phyloP scores from a whole-genome alignment of 148 eudicot genomes.

The Rhododendron vialii region DNA sequence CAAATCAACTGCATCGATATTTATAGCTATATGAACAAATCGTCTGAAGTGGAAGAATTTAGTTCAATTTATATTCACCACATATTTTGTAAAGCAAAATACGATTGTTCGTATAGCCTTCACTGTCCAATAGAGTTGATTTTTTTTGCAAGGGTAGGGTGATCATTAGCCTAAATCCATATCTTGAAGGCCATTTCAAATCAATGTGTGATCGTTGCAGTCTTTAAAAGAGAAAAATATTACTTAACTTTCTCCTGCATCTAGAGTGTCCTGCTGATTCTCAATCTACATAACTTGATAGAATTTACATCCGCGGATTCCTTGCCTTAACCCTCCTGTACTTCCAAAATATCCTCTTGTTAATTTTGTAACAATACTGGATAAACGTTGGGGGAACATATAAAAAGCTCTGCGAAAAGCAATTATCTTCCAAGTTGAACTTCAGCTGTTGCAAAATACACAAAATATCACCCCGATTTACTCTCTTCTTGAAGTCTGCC shows the following conservation, averaged over 20 bases:
- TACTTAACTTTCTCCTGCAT: not conserved
- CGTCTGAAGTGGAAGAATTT: not conserved
- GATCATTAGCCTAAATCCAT: not conserved
- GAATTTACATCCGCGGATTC: not conserved
- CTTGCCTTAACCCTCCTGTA: not conserved
- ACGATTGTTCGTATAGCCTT: not conserved
- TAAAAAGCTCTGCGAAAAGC: not conserved
- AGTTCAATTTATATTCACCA: not conserved
- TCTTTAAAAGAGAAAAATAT: too few species aligned
- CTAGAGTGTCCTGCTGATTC: not conserved
- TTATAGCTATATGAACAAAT: not conserved
- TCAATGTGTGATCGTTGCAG: not conserved
- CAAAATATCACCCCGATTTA: not conserved
- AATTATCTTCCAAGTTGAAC: not conserved
- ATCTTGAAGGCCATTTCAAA: not conserved
- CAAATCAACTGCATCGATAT: not conserved
- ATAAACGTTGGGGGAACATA: too few species aligned
- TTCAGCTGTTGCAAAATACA: not conserved
- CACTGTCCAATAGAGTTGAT: not conserved
- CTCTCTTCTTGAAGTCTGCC: not conserved
- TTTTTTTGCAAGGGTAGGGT: not conserved
- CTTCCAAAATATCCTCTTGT: not conserved
- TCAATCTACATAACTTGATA: not conserved
- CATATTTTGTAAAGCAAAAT: not conserved
- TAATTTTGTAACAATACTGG: too few species aligned